Base-by-base conservation (phyloP, 768 basidiomycete genomes). In the Tylopilus felleus region DNA sequence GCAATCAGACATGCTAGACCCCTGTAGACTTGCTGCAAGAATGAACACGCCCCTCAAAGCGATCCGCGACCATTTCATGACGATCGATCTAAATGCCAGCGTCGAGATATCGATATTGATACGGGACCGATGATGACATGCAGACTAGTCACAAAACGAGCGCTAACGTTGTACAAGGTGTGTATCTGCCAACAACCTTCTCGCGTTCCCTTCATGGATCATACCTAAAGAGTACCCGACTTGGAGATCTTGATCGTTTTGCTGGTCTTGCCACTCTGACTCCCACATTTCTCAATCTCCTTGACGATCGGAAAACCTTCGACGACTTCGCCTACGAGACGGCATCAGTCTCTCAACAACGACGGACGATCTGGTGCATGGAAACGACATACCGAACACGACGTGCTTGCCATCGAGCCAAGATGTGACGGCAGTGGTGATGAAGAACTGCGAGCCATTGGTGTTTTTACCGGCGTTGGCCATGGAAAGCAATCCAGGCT, bases 361-460 rank as follows among this genome's bases (percentile, higher is more conserved):
- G 33, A 14, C 12, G 14, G 12, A 14, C 3, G 33, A 33, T 29
- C 31, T 16, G 4, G 28, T n/a, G 14, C 13, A 38, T 2, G 22
- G 36, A 3, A 17, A 8, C 9, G 39, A 57, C 60, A 2, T 38
- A 60, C 59, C 54, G 9, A 60, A 60, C 19, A 60, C 59, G 55
- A 61, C 59, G 39, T 60, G 60, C 10, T 29, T 40, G 36, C 21
- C 21, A n/a, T 60, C 50, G 13, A 60, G 59, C 59, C 59, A 61
- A 33, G 13, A 1, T 0, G 89, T 89, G 31, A 74, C 71, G 52
- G 84, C 85, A 38, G 91, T 94, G 58, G 89, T 92, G 76, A 95
- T 84, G 79, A 96, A 94, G 81, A 95, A 94, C 71, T 93, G 88
- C 17, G 82, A 89, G 14, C 89, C 92, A 65, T 95, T 95, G 60